Base-by-base conservation (phyloP, 208 protist species). In the Crithidia bombi region DNA sequence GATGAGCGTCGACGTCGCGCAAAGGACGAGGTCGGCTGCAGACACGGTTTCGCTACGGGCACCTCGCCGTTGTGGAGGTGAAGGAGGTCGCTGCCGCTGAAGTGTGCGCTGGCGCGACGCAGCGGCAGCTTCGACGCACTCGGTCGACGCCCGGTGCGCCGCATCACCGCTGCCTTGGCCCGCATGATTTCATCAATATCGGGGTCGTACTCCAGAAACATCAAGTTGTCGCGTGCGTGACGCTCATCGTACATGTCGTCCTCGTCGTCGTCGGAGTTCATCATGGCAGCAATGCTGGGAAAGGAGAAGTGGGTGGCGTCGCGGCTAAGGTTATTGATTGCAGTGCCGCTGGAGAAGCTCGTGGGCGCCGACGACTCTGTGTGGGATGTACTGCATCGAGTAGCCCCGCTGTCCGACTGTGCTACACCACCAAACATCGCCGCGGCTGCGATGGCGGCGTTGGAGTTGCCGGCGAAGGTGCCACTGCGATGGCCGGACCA, bases 1-100 rank as follows among this genome's bases (percentile, higher is more conserved):
- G 25, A 17, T 6, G 23, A 28, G 58, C 44, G 25, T 26, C 56
- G 26, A 21, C 21, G 5, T 4, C 26, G 56, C n/a, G 44, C 46
- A 56, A 66, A 56, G 12, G 46, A 51, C 33, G 61, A 66, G 26
- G 47, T 66, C 33, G 61, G 17, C 61, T 66, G 61, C 43, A 66
- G 33, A 12, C 46, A 66, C 3, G 61, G 61, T 35, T 44, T 38
- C n/a, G 38, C 58, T 14, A 35, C 44, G 10, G 26, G 9, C n/a
- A 28, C 54, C 6, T 33, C 52, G 15, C 23, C 50, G 14, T 26
- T 26, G 26, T 33, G 12, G 12, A 25, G 10, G 50, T 3, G 28
- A 30, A 12, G 23, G 3, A 25, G 4, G 21, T 30, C 5, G 14
- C 38, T 17, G 23, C 15, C 1, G 39, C 23, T 36, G 58, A 66